Percentiles rank a stretch among this genome's conserved stretches.
Evolutionary conservation across 1,139 yeast genomes (phyloP).

Genomic region (Yamadazyma pseudoaaseri): DNA sequence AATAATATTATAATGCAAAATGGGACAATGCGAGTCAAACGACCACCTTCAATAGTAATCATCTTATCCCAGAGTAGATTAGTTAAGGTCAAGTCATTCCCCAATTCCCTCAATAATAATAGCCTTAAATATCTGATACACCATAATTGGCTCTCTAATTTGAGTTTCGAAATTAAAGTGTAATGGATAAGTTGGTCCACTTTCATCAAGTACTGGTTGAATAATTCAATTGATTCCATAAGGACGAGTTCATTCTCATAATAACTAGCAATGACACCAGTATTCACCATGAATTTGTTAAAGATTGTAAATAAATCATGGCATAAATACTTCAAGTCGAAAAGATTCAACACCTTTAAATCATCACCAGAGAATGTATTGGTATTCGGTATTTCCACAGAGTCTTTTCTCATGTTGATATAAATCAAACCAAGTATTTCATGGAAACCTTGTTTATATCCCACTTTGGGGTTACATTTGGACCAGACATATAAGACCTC

Average conservation of each 20-base stretch:
- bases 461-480: constrained; percentile 48
- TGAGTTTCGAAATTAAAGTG: constrained; percentile 44
- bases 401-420: constrained; percentile 46
- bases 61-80: constrained; percentile 60
- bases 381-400: constrained; percentile 32
- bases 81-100: constrained; percentile 40
- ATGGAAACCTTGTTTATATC: constrained; percentile 71
- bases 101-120: constrained; percentile 58
- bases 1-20: constrained; percentile 52
- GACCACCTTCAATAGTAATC: constrained; percentile 27
- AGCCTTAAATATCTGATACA: constrained; percentile 63
- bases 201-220: constrained; percentile 48
- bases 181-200: constrained; percentile 48
- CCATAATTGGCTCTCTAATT: constrained; percentile 65
- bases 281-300: constrained; percentile 38
- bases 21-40: constrained; percentile 43
- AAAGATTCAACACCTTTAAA: constrained; percentile 33
- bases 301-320: constrained; percentile 51
- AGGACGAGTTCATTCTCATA: constrained; percentile 44
- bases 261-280: constrained; percentile 36
- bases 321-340: constrained; percentile 35
- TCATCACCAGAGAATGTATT: constrained; percentile 36
- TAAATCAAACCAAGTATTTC: constrained; percentile 64
- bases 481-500: constrained; percentile 57
- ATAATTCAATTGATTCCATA: constrained; percentile 45